A percentile compares a stretch with the other conserved stretches of the same genome.
phyloP scores from a whole-genome alignment of 2,329 filamentous ascomycete genomes.

The Pyricularia pennisetigena region DNA sequence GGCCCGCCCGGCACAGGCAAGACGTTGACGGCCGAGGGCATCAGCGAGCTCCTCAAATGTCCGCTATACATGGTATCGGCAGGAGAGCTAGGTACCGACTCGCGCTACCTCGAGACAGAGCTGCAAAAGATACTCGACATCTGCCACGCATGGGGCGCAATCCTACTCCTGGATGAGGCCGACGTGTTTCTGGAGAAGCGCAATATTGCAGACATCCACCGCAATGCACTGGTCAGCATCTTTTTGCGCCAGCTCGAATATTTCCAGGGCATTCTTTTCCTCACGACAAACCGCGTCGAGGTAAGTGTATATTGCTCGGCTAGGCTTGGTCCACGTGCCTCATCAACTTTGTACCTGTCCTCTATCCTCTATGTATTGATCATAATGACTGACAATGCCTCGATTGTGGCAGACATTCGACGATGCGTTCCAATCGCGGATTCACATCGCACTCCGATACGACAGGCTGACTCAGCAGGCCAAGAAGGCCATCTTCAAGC shows the following conservation, averaged over 20 bases:
- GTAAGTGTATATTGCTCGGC: conserved; percentile 25
- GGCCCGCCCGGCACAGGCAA: conserved; percentile 83
- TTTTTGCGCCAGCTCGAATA: conserved; percentile 84
- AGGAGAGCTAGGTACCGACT: conserved; percentile 73
- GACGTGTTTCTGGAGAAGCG: conserved; percentile 79
- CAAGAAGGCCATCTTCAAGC: conserved; percentile 71
- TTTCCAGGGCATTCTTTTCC: conserved; percentile 82
- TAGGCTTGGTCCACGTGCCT: background rate
- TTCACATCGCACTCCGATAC: conserved; percentile 78
- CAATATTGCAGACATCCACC: conserved; percentile 72
- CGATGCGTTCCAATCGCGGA: conserved; percentile 80
- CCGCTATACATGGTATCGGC: conserved; percentile 78
- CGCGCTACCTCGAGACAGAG: conserved; percentile 61
- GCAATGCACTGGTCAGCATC: conserved; percentile 78
- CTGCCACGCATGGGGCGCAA: conserved; percentile 76
- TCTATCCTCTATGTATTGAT: background rate
- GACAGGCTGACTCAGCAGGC: conserved; percentile 63
- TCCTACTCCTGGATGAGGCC: conserved; percentile 77
- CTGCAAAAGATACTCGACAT: conserved; percentile 80
- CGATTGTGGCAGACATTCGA: conserved; percentile 60
- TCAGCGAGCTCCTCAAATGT: conserved; percentile 71
- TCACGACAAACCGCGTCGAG: conserved; percentile 81
- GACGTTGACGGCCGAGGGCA: conserved; percentile 78
- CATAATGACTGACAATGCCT: background rate
- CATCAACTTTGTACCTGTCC: background rate